Base-by-base conservation (phyloP, 176 grass and related monocot species). In the Raddia distichophylla region DNA sequence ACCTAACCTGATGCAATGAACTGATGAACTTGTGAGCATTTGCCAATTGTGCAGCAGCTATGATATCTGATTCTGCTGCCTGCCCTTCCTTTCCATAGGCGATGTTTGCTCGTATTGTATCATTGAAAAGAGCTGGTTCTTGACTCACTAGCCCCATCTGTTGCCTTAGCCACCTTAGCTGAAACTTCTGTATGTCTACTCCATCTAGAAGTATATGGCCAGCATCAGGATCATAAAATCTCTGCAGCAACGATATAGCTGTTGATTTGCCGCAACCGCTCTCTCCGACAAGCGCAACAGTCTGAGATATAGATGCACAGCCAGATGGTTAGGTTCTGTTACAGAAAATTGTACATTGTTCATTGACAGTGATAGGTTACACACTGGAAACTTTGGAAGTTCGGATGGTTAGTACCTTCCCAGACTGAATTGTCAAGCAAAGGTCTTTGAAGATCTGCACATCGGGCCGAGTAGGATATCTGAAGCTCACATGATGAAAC, bases 121-220 rank as follows among this genome's bases (percentile, higher is more conserved):
- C 87, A 7, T 94, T 89, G 68, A 94, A 91, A 16, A 94, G 64
- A 2, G 87, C 20, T 58, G 93, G 93, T 35, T 94, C 93, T 80
- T 94, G 93, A 17, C 86, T 90, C 42, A 94, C 93, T 17, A 94
- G 69, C 3, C 93, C 93, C 84, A 94, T 91, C 70, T 94, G 89
- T 57, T 87, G 84, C 73, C 93, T 94, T 18, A 91, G 75, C 93
- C 93, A 94, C 34, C 84, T 90, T 7, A 94, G 55, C 64, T 94
- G 86, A 13, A 94, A 80, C 37, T 84, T 91, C 22, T 73, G 65
- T 56, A 90, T 94, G 57, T 91, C 86, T 32, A 85, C 80, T 20
- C 91, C 88, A 80, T 94, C 91, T 16, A 94, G 61, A 42, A 88
- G 76, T 79, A 94, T 90, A 6, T 85, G 67, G 45, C 91, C 91